Base-by-base conservation (phyloP, 2,329 filamentous ascomycete genomes). In the Alternaria burnsii region DNA sequence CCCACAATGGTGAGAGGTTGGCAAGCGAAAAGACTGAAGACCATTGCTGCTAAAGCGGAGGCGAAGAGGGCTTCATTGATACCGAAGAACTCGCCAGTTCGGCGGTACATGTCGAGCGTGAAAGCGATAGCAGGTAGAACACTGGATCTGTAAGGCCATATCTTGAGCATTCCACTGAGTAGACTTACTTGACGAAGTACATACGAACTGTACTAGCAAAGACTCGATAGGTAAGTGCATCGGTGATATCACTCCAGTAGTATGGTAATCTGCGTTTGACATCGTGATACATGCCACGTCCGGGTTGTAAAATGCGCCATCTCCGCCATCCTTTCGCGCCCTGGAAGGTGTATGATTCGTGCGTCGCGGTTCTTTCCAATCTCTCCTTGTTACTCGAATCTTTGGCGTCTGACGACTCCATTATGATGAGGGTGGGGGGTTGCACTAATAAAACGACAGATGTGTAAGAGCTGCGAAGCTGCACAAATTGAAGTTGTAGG, bases 101-200 rank as follows among this genome's bases (percentile, higher is more conserved):
- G 79, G 7, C 85, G 81, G 55, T 83, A 81, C 84, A 88, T 88
- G 69, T 88, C 86, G 18, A 88, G 76, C 3, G 83, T 83, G 64
- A 86, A 88, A 2, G 86, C 86, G 4, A 88, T 78, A 0, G 86
- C 86, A 5, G 86, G 86, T 4, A 88, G 79, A 1, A 88, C 77
- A 61, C 83, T 81, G 30, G 9, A 1, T 14, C 14, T 8, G 36
- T 69, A 53, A 68, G 59, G 34, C 20, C n/a, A 3, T 26, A 10
- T 12, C 14, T 20, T 14, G 9, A 14, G 3, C n/a, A 5, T 28
- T 18, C 6, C 24, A 4, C 20, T 11, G 11, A 10, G 7, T 20
- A 22, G 16, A n/a, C 74, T 62, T 62, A 82, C 80, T 85, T 85
- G 67, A 87, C 84, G 73, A 87, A 87, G 73, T 87, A 87, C 77